A percentile compares a stretch with the other conserved stretches of the same genome.
Conservation (phyloP, 139 green algal species). For the Chlamydomonas sphaeroides region DNA sequence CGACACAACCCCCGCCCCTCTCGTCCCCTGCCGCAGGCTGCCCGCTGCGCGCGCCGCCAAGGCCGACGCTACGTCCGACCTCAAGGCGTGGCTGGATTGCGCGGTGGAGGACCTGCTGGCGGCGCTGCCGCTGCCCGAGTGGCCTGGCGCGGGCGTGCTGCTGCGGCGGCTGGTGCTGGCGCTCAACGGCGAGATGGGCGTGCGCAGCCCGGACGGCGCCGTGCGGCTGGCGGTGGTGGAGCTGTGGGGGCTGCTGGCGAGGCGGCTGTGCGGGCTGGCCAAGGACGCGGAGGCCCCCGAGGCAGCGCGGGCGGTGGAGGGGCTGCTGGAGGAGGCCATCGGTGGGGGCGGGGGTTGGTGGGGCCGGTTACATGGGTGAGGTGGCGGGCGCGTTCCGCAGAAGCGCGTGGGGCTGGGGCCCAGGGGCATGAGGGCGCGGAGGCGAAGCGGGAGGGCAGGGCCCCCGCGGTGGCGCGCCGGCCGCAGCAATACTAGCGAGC, state of each 20-base stretch:
- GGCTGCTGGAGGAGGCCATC: not conserved
- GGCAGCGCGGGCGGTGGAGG: not conserved
- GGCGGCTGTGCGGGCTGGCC: constrained; percentile 46
- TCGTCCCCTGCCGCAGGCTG: constrained; percentile 47
- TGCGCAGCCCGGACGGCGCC: constrained; percentile 54
- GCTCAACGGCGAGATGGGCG: constrained; percentile 50
- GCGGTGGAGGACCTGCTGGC: constrained; percentile 71
- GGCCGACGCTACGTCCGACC: constrained; percentile 60
- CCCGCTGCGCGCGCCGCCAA: constrained; percentile 51
- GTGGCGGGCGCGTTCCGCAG: too few species aligned
- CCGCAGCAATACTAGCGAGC: too few species aligned
- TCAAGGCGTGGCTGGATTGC: constrained; percentile 62
- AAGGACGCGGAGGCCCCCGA: constrained; percentile 9
- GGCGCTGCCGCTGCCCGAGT: constrained; percentile 67
- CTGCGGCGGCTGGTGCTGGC: constrained; percentile 67
- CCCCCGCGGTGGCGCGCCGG: too few species aligned
- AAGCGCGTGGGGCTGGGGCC: too few species aligned
- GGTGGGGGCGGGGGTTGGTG: not conserved
- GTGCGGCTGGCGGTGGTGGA: constrained; percentile 72
- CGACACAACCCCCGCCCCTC: not conserved
- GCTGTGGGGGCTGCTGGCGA: constrained; percentile 63
- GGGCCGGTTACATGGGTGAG: too few species aligned
- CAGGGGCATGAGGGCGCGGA: too few species aligned
- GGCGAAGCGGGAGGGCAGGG: too few species aligned
- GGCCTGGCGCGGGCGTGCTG: constrained; percentile 74